Evolutionary conservation across 352 stramenopile genomes (phyloP).

Genomic region (Globisporangium perplexum): DNA sequence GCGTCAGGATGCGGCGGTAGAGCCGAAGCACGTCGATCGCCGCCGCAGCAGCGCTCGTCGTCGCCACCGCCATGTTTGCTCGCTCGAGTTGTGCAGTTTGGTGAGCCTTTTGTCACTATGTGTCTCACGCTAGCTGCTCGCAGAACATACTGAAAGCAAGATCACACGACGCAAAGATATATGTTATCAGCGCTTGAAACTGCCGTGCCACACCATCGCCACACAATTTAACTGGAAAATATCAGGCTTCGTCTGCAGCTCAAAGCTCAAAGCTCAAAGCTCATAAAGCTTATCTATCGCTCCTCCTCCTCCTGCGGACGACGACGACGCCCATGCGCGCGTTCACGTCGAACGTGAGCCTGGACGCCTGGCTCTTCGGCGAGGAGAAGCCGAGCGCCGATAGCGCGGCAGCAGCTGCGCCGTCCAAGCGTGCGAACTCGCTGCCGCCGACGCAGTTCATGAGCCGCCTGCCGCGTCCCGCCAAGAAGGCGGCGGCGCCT

Average conservation of each 20-base stretch:
- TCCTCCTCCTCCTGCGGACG: not conserved
- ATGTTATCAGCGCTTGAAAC: not conserved
- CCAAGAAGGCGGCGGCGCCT: conserved; percentile 26
- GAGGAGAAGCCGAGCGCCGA: conserved; percentile 37
- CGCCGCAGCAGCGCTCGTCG: conserved; percentile 23
- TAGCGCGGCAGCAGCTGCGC: conserved; percentile 3
- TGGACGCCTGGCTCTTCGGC: conserved; percentile 81
- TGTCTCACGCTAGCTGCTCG: too few relatives aligned
- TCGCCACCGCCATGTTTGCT: conserved; percentile 10
- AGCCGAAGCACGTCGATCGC: conserved; percentile 50
- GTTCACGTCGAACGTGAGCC: conserved; percentile 37
- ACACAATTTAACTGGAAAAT: too few relatives aligned
- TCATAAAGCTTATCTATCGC: not conserved
- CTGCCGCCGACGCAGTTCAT: conserved; percentile 24
- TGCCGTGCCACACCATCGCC: not conserved
- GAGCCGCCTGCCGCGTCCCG: conserved; percentile 11
- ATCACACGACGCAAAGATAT: too few relatives aligned
- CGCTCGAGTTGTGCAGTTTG: too few relatives aligned
- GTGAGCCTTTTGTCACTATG: too few relatives aligned
- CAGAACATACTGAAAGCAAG: too few relatives aligned
- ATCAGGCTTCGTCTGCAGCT: not conserved
- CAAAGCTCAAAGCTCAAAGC: too few relatives aligned
- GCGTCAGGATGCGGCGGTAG: conserved; percentile 74
- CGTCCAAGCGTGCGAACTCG: conserved; percentile 21
- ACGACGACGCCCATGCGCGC: conserved; percentile 21